Base-by-base conservation (phyloP, 1,139 yeast genomes). In the Protomyces macrosporus region DNA sequence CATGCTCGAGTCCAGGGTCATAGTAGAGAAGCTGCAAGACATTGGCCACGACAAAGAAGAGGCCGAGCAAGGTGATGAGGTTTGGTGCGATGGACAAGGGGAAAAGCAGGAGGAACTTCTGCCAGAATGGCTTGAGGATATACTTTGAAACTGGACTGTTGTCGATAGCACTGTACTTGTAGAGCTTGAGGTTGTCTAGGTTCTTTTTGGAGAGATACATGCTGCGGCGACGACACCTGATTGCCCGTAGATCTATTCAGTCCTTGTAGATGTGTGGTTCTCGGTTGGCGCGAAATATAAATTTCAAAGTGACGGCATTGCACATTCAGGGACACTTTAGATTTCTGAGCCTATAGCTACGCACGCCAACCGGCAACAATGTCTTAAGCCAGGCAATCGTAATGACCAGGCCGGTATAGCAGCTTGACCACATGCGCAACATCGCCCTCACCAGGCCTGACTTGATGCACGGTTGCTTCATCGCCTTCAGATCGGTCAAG, bases 101-200 rank as follows among this genome's bases (percentile, higher is more conserved):
- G 79, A 87, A 85, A 67, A 86, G 79, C 69, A 77, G 74, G 23
- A 86, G 90, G 70, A 85, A 84, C 70, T 78, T 77, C 67, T 82
- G 79, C 93, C 93, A 87, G 81, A 87, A 87, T 70, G 80, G 84
- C 72, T 86, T 85, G 69, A 87, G 79, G 4, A 87, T 74, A 70
- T 81, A 83, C 71, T 82, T 81, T 32, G 91, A 85, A 60, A 85
- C 77, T 50, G 84, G 74, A 12, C 90, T 85, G 68, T 85, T 85
- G 73, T 87, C 95, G 68, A 85, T 55, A 23, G 65, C 54, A 39
- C 63, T 48, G 58, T 64, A 64, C 42, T 42, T 51, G 61, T 64
- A 64, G 55, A 53, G 52, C 33, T 56, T 45, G 36, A 56, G 51
- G 45, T 62, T 63, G 60, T 54, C 64, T 50, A 58, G 56, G 39